Percentiles rank a stretch among this genome's conserved stretches.
phyloP scores from a whole-genome alignment of 345 rosid species.

The Brassica cretica region DNA sequence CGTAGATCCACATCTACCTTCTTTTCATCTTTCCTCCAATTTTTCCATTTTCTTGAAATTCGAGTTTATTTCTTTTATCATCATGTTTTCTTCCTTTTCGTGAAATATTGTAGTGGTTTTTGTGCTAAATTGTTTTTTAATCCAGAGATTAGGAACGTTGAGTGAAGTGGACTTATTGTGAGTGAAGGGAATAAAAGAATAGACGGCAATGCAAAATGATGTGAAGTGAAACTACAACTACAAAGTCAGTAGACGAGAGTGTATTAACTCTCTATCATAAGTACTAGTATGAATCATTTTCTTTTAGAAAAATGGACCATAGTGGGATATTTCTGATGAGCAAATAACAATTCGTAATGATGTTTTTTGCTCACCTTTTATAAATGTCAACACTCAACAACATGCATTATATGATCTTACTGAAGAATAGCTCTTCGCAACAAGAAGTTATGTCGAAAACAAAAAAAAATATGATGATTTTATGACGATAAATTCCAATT shows the following conservation, averaged over 20 bases:
- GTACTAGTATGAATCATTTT: neutral
- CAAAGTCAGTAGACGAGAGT: conserved; percentile 10
- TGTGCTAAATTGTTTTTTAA: too few relatives aligned
- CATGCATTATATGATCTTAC: neutral
- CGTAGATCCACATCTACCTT: too few relatives aligned
- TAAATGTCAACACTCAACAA: neutral
- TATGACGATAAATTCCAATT: neutral
- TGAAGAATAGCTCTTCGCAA: neutral
- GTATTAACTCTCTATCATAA: neutral
- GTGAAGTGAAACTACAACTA: conserved; percentile 12
- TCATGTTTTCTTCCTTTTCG: too few relatives aligned
- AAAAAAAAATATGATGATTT: neutral
- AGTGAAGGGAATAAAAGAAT: neutral
- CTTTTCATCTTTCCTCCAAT: too few relatives aligned
- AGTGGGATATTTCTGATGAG: neutral
- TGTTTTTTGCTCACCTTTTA: neutral
- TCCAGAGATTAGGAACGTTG: neutral
- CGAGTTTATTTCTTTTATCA: too few relatives aligned
- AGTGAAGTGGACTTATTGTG: neutral
- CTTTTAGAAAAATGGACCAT: neutral
- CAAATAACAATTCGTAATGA: neutral
- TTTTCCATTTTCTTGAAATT: too few relatives aligned
- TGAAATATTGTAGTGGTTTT: too few relatives aligned
- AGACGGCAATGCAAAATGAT: conserved; percentile 10
- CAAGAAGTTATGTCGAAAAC: neutral